Evolutionary conservation across 306 rosid genomes (phyloP).

Genomic region (Quercus mongolica): DNA sequence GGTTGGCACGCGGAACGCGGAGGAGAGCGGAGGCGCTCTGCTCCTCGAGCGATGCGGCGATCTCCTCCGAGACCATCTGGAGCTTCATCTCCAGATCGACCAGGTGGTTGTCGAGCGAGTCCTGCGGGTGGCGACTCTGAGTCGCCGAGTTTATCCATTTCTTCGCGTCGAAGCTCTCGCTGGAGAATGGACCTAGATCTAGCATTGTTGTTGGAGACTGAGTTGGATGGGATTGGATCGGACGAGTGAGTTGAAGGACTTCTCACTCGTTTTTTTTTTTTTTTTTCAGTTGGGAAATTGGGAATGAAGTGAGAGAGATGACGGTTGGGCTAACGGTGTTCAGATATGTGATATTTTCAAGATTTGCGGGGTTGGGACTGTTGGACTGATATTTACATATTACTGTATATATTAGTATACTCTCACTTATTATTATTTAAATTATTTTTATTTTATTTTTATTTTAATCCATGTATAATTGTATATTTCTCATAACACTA

Average conservation of each 20-base stretch:
- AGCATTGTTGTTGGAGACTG: conserved; percentile 52
- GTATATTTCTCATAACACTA: no score
- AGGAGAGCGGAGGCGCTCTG: conserved; percentile 89
- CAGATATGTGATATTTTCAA: neutral
- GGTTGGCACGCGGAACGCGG: conserved; percentile 93
- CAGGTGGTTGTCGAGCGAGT: conserved; percentile 73
- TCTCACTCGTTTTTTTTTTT: neutral
- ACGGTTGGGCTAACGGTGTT: conserved; percentile 15
- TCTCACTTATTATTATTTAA: no score
- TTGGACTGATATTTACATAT: no score
- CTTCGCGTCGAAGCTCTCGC: conserved; percentile 80
- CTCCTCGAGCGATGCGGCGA: conserved; percentile 89
- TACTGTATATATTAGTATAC: no score
- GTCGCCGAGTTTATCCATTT: conserved; percentile 91
- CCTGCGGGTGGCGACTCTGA: conserved; percentile 87
- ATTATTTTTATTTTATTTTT: no score
- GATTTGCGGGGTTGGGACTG: neutral
- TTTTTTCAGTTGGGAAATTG: neutral
- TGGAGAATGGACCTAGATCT: conserved; percentile 89
- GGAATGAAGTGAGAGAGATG: conserved; percentile 1
- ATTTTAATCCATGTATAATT: no score
- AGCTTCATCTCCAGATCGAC: conserved; percentile 93
- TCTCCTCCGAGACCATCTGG: conserved; percentile 93
- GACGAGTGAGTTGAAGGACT: neutral
- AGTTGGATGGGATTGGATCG: neutral